These are phyloP conservation scores for Neoconidiobolus thromboides DNA, from an alignment of 371 early-diverging fungal genomes.

Conservation along the genomic window DNA sequence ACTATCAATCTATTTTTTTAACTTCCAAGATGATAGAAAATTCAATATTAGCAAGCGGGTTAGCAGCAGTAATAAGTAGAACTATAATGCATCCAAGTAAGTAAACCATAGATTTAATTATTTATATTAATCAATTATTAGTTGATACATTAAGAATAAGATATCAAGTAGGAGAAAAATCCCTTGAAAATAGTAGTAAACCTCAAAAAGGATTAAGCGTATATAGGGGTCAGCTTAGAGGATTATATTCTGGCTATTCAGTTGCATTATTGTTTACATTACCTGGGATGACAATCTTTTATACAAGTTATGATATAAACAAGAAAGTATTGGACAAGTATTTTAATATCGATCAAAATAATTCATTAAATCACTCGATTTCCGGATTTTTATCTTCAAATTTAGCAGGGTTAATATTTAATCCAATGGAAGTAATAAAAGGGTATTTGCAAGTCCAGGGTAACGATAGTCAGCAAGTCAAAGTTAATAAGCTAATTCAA, in stretches of 20 bases:
- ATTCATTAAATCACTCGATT: background rate
- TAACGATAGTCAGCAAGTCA: background rate
- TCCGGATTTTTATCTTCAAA: slow-evolving; percentile 2
- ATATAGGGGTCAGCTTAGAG: background rate
- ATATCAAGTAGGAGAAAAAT: background rate
- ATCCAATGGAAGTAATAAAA: slow-evolving; percentile 6
- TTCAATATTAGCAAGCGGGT: background rate
- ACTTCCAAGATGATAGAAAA: background rate
- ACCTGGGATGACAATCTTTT: slow-evolving; percentile 1
- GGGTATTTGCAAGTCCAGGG: background rate
- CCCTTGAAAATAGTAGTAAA: background rate
- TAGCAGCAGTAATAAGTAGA: slow-evolving; percentile 4
- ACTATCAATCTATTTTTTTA: too few relatives aligned
- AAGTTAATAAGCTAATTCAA: background rate
- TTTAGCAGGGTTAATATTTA: slow-evolving; percentile 4
- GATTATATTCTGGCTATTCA: slow-evolving; percentile 5
- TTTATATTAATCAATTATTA: background rate
- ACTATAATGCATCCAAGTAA: slow-evolving; percentile 7
- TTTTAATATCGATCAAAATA: background rate
- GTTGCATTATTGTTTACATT: slow-evolving; percentile 3
- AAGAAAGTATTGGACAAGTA: background rate
- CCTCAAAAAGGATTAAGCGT: background rate
- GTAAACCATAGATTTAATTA: background rate
- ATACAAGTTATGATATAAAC: background rate
- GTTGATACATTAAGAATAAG: slow-evolving; percentile 4